Base-by-base conservation (phyloP, 208 protist genomes). In the Trypanosoma conorhini region DNA sequence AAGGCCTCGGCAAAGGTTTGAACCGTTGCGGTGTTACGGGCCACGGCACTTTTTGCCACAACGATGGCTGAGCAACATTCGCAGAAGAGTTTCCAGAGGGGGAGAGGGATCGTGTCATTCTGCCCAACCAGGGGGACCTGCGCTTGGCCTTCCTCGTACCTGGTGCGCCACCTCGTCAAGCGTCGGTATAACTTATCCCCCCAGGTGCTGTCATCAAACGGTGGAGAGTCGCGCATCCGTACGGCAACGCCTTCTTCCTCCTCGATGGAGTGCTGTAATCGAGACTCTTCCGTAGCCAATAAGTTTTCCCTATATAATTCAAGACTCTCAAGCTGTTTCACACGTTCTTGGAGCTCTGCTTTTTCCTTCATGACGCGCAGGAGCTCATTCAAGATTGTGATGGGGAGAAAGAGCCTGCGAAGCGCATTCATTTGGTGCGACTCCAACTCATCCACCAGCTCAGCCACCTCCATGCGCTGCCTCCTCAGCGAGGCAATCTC, bases 151-250 rank as follows among this genome's bases (percentile, higher is more conserved):
- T 89, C 81, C 28, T 88, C 89, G 54, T 86, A 87, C 65, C 83
- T 86, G 44, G 68, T 76, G 58, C 80, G 80, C 86, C 85, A 92
- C n/a, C 82, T 78, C 9, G 67, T 77, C 63, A 94, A 86, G 61
- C 88, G 86, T 57, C 86, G 84, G 56, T 88, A 79, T 54, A 97
- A 64, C 68, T 76, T 87, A 51, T 95, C 92, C 0, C 86, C 86
- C 33, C 74, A 72, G 17, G 74, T 72, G 8, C 44, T 55, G 56
- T 91, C 89, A 40, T 62, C 61, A 72, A 97, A 97, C 3, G 92
- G 92, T n/a, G 70, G 46, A 17, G 62, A 57, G 13, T 65, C 26
- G 3, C 77, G 74, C 57, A 87, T 75, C 7, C 65, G 44, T 5
- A 50, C 64, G n/a, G 76, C 62, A 63, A 83, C 81, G 28, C 31